Base-by-base conservation (phyloP, 2,329 filamentous ascomycete species). In the Pseudogymnoascus sp. region DNA sequence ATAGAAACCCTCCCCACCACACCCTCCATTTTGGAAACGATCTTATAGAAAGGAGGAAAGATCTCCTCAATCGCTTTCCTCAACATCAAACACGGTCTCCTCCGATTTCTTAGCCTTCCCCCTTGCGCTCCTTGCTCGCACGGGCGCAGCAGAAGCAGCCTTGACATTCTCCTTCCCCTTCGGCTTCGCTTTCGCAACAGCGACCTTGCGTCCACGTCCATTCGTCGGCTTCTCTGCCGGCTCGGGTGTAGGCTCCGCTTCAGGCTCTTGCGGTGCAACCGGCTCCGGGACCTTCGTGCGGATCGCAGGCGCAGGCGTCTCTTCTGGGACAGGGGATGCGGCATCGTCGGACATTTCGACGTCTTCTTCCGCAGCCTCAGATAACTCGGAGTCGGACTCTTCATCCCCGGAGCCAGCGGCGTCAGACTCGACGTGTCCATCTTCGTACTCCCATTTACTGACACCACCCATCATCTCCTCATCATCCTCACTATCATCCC, bases 401-500 rank as follows among this genome's bases (percentile, higher is more conserved):
- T 80, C 78, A 4, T 71, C 75, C 65, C 79, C 71, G 13, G 46
- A 56, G 7, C 7, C 19, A 56, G 46, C 46, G 70, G 70, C 33
- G 72, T 69, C 23, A 72, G 73, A 10, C 70, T 70, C 4, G 70
- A 70, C 19, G 75, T 73, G 63, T 69, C 75, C 66, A 74, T 80
- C 65, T 73, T 77, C 61, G 74, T 77, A 73, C 33, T 69, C 69
- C 67, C 70, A 74, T 44, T 71, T 67, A 10, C 70, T 67, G 31
- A 75, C 73, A 3, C 73, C 73, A 35, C 72, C 67, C 65, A 69
- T 67, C 73, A 76, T 75, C 63, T 75, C 75, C 64, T 75, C 70
- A 35, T 74, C 75, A 56, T 75, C 77, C 42, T 76, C 79, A 40
- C 72, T 77, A 59, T 77, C 76, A 61, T 76, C 76, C 37, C 72